These are phyloP conservation scores for Fusarium temperatum DNA, from an alignment of 2,329 filamentous ascomycete genomes.

Conservation along the genomic window DNA sequence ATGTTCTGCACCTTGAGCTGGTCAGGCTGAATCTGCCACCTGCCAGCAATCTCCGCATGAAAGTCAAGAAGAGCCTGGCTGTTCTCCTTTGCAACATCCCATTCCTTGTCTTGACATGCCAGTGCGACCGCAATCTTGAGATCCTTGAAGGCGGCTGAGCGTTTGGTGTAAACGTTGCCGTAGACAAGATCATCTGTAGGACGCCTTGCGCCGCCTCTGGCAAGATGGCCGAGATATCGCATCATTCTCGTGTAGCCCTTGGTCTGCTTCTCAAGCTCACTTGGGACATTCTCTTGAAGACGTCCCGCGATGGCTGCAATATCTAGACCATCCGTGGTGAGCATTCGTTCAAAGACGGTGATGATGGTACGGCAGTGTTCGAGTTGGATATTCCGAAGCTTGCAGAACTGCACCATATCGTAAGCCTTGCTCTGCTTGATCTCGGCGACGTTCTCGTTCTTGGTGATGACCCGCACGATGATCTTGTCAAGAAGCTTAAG, in stretches of 20 bases:
- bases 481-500: slow-evolving; percentile 16
- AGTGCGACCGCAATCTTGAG: not conserved
- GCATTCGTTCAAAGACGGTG: slow-evolving; percentile 5
- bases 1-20: slow-evolving; percentile 14
- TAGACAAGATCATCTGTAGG: not conserved
- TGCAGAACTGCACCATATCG: not conserved
- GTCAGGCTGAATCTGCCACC: not conserved
- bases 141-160: slow-evolving; percentile 7
- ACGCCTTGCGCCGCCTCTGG: not conserved
- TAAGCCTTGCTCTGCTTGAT: not conserved
- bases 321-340: not conserved
- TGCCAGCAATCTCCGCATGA: not conserved
- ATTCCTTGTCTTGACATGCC: not conserved
- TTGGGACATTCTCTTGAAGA: not conserved
- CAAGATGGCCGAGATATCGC: not conserved
- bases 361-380: slow-evolving; percentile 9
- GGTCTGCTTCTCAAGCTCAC: not conserved
- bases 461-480: not conserved
- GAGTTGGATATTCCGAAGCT: slow-evolving; percentile 14
- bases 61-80: not conserved
- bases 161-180: slow-evolving; percentile 14
- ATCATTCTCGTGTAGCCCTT: slow-evolving; percentile 3
- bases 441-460: not conserved
- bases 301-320: not conserved
- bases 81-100: not conserved